These are phyloP conservation scores for Berkeleyomyces rouxiae DNA, from an alignment of 2,329 filamentous ascomycete species.

Conservation along the genomic window DNA sequence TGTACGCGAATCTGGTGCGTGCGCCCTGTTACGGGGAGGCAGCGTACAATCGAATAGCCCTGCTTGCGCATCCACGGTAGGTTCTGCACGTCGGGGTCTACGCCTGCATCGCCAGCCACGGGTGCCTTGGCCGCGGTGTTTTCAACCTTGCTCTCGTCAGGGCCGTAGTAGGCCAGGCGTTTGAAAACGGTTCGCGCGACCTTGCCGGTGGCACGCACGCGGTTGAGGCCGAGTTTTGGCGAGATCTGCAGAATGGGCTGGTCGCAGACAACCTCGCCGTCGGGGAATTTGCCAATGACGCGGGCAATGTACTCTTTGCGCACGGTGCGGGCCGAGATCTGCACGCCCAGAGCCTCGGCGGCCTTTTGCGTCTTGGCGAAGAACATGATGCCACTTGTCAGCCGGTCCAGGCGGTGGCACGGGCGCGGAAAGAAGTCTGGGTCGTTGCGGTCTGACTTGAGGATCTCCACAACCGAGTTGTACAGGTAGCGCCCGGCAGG, in stretches of 20 bases:
- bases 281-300: constrained; percentile 80
- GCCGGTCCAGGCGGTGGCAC: constrained; percentile 82
- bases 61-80: constrained; percentile 37
- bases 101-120: constrained; percentile 6
- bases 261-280: constrained; percentile 80
- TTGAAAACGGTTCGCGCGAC: constrained; percentile 82
- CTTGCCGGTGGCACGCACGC: constrained; percentile 87
- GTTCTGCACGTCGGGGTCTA: constrained; percentile 17
- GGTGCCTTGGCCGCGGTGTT: constrained; percentile 13
- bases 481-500: constrained; percentile 89
- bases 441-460: constrained; percentile 53
- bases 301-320: constrained; percentile 91
- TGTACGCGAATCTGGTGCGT: constrained; percentile 94
- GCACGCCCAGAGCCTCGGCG: constrained; percentile 57
- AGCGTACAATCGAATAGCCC: constrained; percentile 89
- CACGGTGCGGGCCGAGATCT: constrained; percentile 67
- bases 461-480: constrained; percentile 87
- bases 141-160: constrained; percentile 19
- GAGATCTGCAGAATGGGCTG: constrained; percentile 89
- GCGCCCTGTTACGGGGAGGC: constrained; percentile 78
- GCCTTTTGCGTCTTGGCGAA: constrained; percentile 73
- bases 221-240: constrained; percentile 84
- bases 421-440: constrained; percentile 41
- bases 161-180: constrained; percentile 77
- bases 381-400: constrained; percentile 97